Base-by-base conservation (phyloP, 768 basidiomycete species). In the Floccularia luteovirens region DNA sequence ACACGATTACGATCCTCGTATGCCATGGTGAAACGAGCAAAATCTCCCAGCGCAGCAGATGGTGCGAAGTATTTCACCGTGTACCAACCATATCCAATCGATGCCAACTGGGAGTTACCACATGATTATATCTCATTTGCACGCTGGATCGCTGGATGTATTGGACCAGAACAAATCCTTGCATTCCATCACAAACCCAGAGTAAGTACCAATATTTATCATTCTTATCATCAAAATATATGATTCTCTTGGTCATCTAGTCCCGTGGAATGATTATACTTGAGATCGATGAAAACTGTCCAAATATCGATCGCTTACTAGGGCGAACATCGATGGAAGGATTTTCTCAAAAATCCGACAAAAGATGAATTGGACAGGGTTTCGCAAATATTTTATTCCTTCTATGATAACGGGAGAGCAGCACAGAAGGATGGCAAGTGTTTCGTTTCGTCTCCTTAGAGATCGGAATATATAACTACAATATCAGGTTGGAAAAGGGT, bases 271-370 rank as follows among this genome's bases (percentile, higher is more conserved):
- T 70, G 60, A 65, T 75, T n/a, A 49, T 75, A 6, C 50, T 74
- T 17, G 72, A 76, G 43, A 53, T 77, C 42, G 60, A 65, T 24
- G 65, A 65, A 41, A 47, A 49, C 3, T 69, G 59, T 36, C 48
- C 47, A 13, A 50, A 62, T 31, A 57, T 61, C 13, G 54, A 61
- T 17, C 50, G 51, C 11, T 46, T 77, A 11, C 55, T 77, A 1
- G 75, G 74, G n/a, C 39, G 72, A 73, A 47, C 75, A 77, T 44
- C 58, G 60, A 12, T 76, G 74, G 73, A 40, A 38, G 14, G 61
- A 71, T 22, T 66, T 76, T 38, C 53, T 77, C 13, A 60, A 53
- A 44, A 57, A 61, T 4, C 67, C 70, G 1, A 52, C 38, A 4
- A 43, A 43, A 0, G 63, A 71, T 24, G 70, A 75, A 47, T 47